Base-by-base conservation (phyloP, 2,329 filamentous ascomycete species). In the Neoscytalidium dimidiatum region DNA sequence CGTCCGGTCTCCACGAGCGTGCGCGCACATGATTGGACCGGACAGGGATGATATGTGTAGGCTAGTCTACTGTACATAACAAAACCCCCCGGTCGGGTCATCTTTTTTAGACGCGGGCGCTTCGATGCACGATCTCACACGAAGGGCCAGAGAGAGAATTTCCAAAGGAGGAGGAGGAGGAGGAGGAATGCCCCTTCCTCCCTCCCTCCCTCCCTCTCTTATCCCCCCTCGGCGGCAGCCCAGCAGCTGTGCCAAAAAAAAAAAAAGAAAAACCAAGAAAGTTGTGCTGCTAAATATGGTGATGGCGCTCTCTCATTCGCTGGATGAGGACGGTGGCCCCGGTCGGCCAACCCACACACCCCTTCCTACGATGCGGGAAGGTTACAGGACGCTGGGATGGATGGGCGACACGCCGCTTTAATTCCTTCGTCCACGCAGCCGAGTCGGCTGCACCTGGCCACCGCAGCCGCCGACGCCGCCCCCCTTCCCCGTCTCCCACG, bases 91-190 rank as follows among this genome's bases (percentile, higher is more conserved):
- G 41, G 17, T 8, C 41, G 41, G 8, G 41, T 21, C 5, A 5
- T 6, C 14, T 8, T 46, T 26, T 7, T 17, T 28, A 29, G 48
- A 28, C 21, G 48, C 48, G 26, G 44, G 51, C 51, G 51, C 51
- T 56, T 56, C 29, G 51, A 61, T 49, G 57, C 57, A 61, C 57
- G 41, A 49, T 38, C 57, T 61, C 53, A 56, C 52, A 48, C 44
- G 19, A n/a, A n/a, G n/a, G n/a, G n/a, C n/a, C n/a, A n/a, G n/a
- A n/a, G n/a, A n/a, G n/a, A n/a, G n/a, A n/a, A n/a, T n/a, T n/a
- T n/a, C n/a, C n/a, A n/a, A n/a, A n/a, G n/a, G n/a, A n/a, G n/a
- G n/a, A n/a, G n/a, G n/a, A n/a, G n/a, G n/a, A n/a, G n/a, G n/a
- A n/a, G n/a, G n/a, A n/a, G n/a, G n/a, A n/a, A n/a, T 17, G 14